These are phyloP conservation scores for Backusella sp. DNA, from an alignment of 192 early-diverging fungal species.

Conservation along the genomic window DNA sequence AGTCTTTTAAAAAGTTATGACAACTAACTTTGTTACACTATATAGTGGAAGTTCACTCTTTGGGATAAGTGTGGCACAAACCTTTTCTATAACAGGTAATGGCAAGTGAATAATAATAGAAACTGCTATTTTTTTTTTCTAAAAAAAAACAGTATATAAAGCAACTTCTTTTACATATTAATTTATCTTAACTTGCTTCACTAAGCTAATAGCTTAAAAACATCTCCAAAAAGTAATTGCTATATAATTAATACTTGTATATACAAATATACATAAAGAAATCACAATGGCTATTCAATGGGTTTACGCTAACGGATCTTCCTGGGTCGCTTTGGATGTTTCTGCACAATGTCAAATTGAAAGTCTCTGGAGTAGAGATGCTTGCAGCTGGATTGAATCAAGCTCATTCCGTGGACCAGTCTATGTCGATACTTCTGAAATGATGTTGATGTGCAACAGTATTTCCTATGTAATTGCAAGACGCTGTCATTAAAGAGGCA, in stretches of 20 bases:
- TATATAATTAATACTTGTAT: neutral
- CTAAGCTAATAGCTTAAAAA: neutral
- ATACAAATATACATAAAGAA: neutral
- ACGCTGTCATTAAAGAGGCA: neutral
- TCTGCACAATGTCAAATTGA: neutral
- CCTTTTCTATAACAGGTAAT: neutral
- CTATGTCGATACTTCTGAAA: slow-evolving; percentile 6
- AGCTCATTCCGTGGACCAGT: neutral
- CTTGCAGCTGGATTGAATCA: slow-evolving; percentile 2
- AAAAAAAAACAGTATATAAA: neutral
- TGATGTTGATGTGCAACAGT: neutral
- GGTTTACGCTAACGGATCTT: slow-evolving; percentile 10
- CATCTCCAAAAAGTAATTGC: neutral
- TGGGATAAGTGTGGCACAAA: neutral
- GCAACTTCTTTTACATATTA: neutral
- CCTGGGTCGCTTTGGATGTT: slow-evolving; percentile 3
- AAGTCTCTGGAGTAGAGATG: neutral
- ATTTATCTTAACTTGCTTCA: neutral
- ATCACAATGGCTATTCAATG: slow-evolving; percentile 1
- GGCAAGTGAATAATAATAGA: neutral
- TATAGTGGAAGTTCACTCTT: neutral
- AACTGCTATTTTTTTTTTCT: neutral
- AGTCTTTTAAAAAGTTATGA: neutral
- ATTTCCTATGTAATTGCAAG: neutral
- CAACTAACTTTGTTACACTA: neutral